Conservation (phyloP, 805 yeast species). For the Candida manassasensis region DNA sequence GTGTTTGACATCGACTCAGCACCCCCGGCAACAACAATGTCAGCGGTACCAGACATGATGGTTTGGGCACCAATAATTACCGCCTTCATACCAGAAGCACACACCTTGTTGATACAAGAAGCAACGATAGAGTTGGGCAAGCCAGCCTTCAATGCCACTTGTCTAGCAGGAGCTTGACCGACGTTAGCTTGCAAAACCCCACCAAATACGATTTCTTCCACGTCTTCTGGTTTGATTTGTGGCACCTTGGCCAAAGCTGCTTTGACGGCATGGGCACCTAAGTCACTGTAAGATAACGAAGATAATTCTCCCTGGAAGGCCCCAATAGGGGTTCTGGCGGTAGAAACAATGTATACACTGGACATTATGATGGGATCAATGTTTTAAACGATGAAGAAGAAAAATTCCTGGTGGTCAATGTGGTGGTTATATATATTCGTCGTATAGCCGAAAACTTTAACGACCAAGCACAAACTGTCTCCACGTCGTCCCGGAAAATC, state of each 20-base stretch:
- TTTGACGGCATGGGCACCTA: conserved; percentile 90
- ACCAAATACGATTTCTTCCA: conserved; percentile 90
- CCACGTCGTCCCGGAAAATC: no score
- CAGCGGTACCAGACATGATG: conserved; percentile 83
- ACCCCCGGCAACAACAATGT: conserved; percentile 94
- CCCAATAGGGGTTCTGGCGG: conserved; percentile 95
- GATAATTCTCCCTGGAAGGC: conserved; percentile 84
- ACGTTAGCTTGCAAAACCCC: conserved; percentile 88
- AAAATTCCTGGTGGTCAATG: no score
- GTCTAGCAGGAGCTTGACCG: conserved; percentile 98
- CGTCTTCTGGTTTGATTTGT: conserved; percentile 66
- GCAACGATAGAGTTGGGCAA: conserved; percentile 76
- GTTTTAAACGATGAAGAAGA: no score
- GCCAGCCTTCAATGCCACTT: conserved; percentile 90
- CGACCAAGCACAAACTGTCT: no score
- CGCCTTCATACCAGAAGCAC: conserved; percentile 95
- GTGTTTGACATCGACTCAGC: conserved; percentile 96
- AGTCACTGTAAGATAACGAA: conserved; percentile 71
- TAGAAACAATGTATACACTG: conserved; percentile 80
- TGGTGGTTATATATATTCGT: no score
- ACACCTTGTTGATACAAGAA: conserved; percentile 91
- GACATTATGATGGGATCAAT: no score
- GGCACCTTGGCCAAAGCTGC: conserved; percentile 84
- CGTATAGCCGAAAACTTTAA: no score
- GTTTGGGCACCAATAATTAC: conserved; percentile 88